These are phyloP conservation scores for Micromonas pusilla DNA, from an alignment of 139 green algal species.

Conservation along the genomic window DNA sequence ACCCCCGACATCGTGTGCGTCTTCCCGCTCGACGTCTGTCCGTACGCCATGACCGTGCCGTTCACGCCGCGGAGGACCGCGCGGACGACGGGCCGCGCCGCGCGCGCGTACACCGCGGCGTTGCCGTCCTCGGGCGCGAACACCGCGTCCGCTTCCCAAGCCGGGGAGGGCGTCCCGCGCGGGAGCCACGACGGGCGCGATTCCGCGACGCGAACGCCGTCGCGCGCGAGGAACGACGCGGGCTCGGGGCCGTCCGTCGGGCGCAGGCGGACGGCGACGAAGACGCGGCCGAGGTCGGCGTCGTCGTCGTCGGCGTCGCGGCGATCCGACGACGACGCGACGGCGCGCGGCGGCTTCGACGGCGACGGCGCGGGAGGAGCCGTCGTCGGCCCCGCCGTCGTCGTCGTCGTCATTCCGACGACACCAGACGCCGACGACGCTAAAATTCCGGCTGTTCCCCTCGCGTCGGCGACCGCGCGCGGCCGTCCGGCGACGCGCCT, in stretches of 20 bases:
- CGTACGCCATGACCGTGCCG: slow-evolving; percentile 36
- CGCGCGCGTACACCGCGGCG: slow-evolving; percentile 23
- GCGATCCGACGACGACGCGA: background rate
- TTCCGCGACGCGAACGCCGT: slow-evolving; percentile 36
- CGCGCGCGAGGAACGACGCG: background rate
- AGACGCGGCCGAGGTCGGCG: slow-evolving; percentile 38
- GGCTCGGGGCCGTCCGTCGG: slow-evolving; percentile 53
- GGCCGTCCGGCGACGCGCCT: too few relatives aligned
- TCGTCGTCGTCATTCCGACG: too few relatives aligned
- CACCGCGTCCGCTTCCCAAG: background rate
- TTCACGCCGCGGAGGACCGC: slow-evolving; percentile 29
- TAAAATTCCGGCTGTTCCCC: too few relatives aligned
- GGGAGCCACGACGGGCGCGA: background rate
- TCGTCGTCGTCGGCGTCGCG: too few relatives aligned
- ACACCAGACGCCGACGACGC: too few relatives aligned
- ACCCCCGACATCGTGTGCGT: background rate
- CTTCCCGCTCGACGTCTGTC: slow-evolving; percentile 30
- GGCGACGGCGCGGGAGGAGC: too few relatives aligned
- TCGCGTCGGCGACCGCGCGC: too few relatives aligned
- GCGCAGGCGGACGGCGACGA: slow-evolving; percentile 72
- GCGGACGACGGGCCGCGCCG: slow-evolving; percentile 7
- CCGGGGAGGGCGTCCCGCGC: too few relatives aligned
- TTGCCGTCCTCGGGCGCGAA: background rate
- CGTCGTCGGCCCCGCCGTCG: too few relatives aligned
- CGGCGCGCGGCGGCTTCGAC: too few relatives aligned